Evolutionary conservation across 179 eudicot species (phyloP).

Genomic region (Camellia oleifera): DNA sequence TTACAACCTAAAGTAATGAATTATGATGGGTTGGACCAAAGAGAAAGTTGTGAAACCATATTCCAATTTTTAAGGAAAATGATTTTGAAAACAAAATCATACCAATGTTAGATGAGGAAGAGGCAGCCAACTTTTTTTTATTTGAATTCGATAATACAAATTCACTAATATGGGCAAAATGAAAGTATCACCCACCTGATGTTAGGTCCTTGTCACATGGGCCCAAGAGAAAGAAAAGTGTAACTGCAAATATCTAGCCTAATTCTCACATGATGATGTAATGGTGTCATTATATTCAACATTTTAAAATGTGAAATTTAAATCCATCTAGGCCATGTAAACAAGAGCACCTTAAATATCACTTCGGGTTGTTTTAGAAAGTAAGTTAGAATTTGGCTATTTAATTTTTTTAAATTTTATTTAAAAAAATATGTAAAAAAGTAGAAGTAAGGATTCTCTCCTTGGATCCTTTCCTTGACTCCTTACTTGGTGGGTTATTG

Average conservation of each 20-base stretch:
- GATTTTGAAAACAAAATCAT: background rate
- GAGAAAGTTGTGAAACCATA: conserved; percentile 9
- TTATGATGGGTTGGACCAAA: background rate
- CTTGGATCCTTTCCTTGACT: too few relatives aligned
- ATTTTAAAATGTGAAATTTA: too few relatives aligned
- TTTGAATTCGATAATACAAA: background rate
- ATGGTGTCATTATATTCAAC: background rate
- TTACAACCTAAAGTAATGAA: background rate
- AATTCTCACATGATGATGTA: background rate
- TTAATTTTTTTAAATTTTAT: too few relatives aligned
- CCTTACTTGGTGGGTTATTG: too few relatives aligned
- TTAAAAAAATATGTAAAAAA: too few relatives aligned
- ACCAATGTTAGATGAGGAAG: background rate
- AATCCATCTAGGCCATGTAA: too few relatives aligned
- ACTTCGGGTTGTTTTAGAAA: too few relatives aligned
- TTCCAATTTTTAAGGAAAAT: background rate
- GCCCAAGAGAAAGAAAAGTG: background rate
- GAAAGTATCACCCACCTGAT: conserved; percentile 1
- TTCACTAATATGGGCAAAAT: background rate
- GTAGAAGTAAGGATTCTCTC: too few relatives aligned
- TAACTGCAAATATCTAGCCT: too few relatives aligned
- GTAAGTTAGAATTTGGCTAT: too few relatives aligned
- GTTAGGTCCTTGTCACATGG: background rate
- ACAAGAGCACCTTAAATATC: too few relatives aligned
- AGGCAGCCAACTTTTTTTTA: background rate